Evolutionary conservation across 257 asterid genomes (phyloP).

Genomic region (Henckelia pumila): DNA sequence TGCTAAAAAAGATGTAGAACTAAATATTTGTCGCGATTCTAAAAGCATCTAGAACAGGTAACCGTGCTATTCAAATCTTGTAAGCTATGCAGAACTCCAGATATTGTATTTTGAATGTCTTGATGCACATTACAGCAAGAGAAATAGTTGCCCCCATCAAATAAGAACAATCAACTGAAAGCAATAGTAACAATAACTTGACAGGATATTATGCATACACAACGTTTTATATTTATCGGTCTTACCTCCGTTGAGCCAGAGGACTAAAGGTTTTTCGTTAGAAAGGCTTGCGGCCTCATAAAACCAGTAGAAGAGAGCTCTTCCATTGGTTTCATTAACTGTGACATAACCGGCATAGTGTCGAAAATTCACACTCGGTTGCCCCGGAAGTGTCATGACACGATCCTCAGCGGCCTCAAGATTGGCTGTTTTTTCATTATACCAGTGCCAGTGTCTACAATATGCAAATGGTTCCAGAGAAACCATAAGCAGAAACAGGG

Average conservation of each 20-base stretch:
- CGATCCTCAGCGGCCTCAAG: slow-evolving; percentile 39
- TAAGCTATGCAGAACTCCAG: too few species aligned
- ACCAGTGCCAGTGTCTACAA: slow-evolving; percentile 41
- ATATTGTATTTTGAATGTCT: too few species aligned
- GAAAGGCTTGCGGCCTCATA: slow-evolving; percentile 59
- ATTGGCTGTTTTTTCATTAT: slow-evolving; percentile 33
- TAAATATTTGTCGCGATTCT: too few species aligned
- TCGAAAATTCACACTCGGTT: slow-evolving; percentile 55
- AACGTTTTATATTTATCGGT: neutral
- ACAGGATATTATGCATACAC: slow-evolving; percentile 7
- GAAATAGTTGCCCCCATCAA: neutral
- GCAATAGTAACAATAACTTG: neutral
- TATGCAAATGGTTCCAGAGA: slow-evolving; percentile 37
- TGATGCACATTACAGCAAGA: too few species aligned
- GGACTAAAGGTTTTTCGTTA: slow-evolving; percentile 70
- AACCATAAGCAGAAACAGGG: slow-evolving; percentile 35
- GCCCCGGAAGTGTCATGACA: slow-evolving; percentile 73
- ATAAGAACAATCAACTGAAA: slow-evolving; percentile 15
- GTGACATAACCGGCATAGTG: slow-evolving; percentile 77
- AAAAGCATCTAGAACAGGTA: too few species aligned
- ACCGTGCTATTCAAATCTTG: too few species aligned
- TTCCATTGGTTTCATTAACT: slow-evolving; percentile 57
- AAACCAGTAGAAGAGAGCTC: slow-evolving; percentile 91
- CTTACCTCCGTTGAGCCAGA: slow-evolving; percentile 97
- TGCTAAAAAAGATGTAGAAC: too few species aligned